These are phyloP conservation scores for Phialophora macrospora DNA, from an alignment of 2,329 filamentous ascomycete genomes.

Conservation along the genomic window DNA sequence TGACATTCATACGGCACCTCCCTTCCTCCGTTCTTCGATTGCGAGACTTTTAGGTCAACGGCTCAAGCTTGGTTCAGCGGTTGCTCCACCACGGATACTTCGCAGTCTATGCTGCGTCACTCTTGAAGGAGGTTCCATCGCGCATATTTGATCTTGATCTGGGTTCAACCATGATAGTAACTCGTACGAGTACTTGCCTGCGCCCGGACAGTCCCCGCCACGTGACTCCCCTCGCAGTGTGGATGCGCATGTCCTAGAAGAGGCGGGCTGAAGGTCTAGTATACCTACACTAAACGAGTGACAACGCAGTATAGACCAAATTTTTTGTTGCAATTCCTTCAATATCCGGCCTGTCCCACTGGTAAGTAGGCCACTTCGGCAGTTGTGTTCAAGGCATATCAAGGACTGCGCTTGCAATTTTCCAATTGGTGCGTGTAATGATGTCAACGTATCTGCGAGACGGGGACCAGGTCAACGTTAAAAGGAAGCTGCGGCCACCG, in stretches of 20 bases:
- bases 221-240: not conserved
- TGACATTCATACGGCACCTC: not conserved
- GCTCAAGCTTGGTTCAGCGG: not conserved
- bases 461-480: not conserved
- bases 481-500: not conserved
- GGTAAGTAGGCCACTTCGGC: not conserved
- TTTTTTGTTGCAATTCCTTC: not conserved
- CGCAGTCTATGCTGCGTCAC: not conserved
- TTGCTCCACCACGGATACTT: not conserved
- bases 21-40: not conserved
- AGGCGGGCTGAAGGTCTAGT: not conserved
- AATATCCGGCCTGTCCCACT: not conserved
- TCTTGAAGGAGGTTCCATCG: not conserved
- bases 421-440: conserved; percentile 6
- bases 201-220: not conserved
- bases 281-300: not conserved
- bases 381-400: not conserved
- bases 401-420: not conserved
- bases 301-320: not conserved
- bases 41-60: not conserved
- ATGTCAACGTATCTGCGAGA: not conserved
- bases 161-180: not conserved
- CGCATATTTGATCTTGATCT: not conserved
- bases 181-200: not conserved
- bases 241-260: not conserved